Evolutionary conservation across 352 stramenopile species (phyloP).

Genomic region (Pythium utonaiense): DNA sequence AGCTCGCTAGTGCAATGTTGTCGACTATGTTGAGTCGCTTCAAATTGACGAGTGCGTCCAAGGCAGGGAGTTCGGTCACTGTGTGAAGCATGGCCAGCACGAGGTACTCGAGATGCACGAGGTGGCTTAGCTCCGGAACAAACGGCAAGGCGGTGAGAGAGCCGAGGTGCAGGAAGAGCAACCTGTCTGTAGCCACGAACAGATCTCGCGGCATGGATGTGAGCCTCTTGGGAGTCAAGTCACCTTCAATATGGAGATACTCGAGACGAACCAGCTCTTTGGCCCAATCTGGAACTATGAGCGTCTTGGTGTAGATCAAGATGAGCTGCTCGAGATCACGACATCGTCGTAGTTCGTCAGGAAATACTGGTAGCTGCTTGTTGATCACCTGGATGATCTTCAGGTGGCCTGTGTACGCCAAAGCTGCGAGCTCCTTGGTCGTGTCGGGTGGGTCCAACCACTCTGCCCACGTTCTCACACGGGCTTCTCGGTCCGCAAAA

Average conservation of each 20-base stretch:
- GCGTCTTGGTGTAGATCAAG: conserved; percentile 27
- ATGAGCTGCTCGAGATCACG: conserved; percentile 13
- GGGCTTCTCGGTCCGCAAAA: conserved; percentile 10
- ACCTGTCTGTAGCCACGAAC: conserved; percentile 6
- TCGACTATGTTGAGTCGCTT: conserved; percentile 6
- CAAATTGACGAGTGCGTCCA: conserved; percentile 7
- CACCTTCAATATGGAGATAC: conserved; percentile 23
- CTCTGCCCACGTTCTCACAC: neutral
- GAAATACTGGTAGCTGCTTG: conserved; percentile 11
- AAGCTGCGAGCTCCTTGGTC: conserved; percentile 2
- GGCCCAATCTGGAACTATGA: conserved; percentile 16
- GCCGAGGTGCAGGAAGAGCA: conserved; percentile 20
- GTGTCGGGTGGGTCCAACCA: conserved; percentile 14
- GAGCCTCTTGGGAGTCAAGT: conserved; percentile 4
- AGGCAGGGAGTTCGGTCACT: conserved; percentile 6
- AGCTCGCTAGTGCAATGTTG: neutral
- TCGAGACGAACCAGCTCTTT: conserved; percentile 17
- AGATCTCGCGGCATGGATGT: neutral
- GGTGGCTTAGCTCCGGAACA: neutral
- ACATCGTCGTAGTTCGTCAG: conserved; percentile 15
- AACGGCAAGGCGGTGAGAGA: neutral
- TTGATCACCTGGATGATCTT: conserved; percentile 29
- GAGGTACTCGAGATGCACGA: conserved; percentile 15
- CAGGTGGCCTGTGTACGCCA: conserved; percentile 16
- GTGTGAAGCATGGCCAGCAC: conserved; percentile 12